A percentile compares a stretch with the other conserved stretches of the same genome.
Evolutionary conservation across 768 basidiomycete genomes (phyloP).

Genomic region (Cubamyces lactineus): DNA sequence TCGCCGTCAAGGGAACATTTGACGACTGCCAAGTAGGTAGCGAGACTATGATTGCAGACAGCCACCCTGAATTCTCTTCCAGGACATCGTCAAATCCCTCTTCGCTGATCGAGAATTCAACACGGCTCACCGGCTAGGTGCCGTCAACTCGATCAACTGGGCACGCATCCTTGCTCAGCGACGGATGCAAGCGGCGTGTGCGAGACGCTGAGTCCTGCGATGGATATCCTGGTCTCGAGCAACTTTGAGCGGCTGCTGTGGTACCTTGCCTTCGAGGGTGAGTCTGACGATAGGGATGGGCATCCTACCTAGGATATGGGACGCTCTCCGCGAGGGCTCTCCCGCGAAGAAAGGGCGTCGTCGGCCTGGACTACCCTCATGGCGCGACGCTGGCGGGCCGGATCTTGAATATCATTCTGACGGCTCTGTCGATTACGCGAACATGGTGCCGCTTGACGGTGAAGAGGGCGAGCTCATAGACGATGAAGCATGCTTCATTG

Average conservation of each 20-base stretch:
- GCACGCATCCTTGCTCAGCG: constrained; percentile 94
- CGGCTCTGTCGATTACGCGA: constrained; percentile 49
- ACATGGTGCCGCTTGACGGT: constrained; percentile 74
- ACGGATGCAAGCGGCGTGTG: constrained; percentile 67
- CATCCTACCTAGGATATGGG: constrained; percentile 45
- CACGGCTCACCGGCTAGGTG: constrained; percentile 83
- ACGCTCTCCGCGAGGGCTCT: constrained; percentile 41
- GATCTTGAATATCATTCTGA: constrained; percentile 28
- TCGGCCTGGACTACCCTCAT: constrained; percentile 25
- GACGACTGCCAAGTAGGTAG: constrained; percentile 89
- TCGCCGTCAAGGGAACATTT: constrained; percentile 93
- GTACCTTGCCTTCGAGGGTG: constrained; percentile 85
- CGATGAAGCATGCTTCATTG: constrained; percentile 79
- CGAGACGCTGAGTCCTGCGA: constrained; percentile 95
- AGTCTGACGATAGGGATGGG: constrained; percentile 35
- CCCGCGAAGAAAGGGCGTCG: constrained; percentile 42
- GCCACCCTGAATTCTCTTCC: neutral
- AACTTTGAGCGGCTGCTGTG: constrained; percentile 97
- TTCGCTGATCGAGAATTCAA: constrained; percentile 90
- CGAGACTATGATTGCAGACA: no score
- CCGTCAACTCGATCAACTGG: constrained; percentile 99
- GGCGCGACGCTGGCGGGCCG: constrained; percentile 26
- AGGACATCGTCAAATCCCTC: constrained; percentile 94
- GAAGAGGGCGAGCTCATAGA: constrained; percentile 87
- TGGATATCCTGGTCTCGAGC: constrained; percentile 97